Conservation (phyloP, 1,284 basidiomycete genomes). For the Moesziomyces parantarcticus region DNA sequence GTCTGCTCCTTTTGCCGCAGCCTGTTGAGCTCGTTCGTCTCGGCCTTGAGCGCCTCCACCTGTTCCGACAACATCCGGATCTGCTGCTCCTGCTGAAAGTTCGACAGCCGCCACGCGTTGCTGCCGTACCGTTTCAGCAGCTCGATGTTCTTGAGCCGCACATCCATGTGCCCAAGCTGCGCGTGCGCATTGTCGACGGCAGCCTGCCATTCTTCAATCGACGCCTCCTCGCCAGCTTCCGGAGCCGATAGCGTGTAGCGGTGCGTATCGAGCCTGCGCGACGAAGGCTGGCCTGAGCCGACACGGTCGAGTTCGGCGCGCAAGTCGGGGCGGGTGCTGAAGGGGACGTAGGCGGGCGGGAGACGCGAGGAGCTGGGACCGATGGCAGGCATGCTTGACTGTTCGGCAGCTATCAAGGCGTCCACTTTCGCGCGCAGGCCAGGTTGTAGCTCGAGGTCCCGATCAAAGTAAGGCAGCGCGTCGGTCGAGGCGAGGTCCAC, state of each 20-base stretch:
- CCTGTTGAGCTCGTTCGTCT: constrained; percentile 54
- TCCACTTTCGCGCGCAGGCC: constrained; percentile 79
- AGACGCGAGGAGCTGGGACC: constrained; percentile 73
- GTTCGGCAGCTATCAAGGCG: constrained; percentile 77
- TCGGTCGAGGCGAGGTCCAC: constrained; percentile 70
- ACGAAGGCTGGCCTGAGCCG: constrained; percentile 70
- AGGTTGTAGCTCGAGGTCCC: constrained; percentile 83
- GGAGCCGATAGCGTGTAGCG: constrained; percentile 85
- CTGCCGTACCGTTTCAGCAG: constrained; percentile 84
- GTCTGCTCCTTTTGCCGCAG: constrained; percentile 71
- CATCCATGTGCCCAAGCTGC: constrained; percentile 88
- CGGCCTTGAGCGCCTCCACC: constrained; percentile 18
- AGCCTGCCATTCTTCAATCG: constrained; percentile 80
- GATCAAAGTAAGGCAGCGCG: constrained; percentile 93
- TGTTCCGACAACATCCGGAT: constrained; percentile 22
- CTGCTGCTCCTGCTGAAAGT: constrained; percentile 58
- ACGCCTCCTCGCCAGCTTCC: constrained; percentile 73
- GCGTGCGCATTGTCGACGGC: constrained; percentile 83
- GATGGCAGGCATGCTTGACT: constrained; percentile 70
- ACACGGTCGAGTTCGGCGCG: constrained; percentile 59
- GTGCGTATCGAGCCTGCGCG: constrained; percentile 78
- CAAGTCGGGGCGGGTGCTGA: constrained; percentile 58
- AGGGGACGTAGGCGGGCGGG: constrained; percentile 78
- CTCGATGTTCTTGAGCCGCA: constrained; percentile 84
- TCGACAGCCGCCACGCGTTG: constrained; percentile 52